Conservation (phyloP, 2,329 filamentous ascomycete genomes). For the Gnomoniopsis sp. region DNA sequence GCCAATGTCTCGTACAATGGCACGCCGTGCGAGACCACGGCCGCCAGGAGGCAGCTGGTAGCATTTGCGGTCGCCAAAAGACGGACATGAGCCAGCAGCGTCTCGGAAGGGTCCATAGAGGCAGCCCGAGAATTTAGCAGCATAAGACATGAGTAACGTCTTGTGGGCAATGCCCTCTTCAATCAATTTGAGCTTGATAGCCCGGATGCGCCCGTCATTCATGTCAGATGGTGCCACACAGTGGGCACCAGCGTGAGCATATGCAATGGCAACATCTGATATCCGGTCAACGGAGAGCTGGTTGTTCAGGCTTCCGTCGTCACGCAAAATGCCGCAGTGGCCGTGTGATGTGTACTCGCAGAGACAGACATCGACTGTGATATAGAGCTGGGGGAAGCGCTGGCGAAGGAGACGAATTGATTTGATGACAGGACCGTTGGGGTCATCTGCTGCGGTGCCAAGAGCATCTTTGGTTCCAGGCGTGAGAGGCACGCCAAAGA, state of each 20-base stretch:
- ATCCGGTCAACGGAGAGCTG: conserved; percentile 89
- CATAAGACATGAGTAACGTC: conserved; percentile 94
- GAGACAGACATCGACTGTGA: conserved; percentile 89
- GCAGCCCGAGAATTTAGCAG: conserved; percentile 95
- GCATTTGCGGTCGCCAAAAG: conserved; percentile 92
- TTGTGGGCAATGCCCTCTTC: conserved; percentile 90
- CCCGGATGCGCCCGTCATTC: conserved; percentile 96
- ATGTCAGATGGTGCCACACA: conserved; percentile 97
- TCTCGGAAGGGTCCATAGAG: conserved; percentile 97
- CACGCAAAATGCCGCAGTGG: conserved; percentile 91
- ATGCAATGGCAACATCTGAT: conserved; percentile 94
- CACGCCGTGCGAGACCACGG: conserved; percentile 84
- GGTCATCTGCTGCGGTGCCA: conserved; percentile 89
- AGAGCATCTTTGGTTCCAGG: conserved; percentile 83
- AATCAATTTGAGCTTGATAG: conserved; percentile 97
- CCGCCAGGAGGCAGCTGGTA: conserved; percentile 95
- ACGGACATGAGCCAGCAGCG: conserved; percentile 84
- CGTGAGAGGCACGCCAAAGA: conserved; percentile 88
- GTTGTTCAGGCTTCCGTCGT: conserved; percentile 92
- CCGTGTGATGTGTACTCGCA: conserved; percentile 99
- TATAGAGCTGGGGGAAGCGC: conserved; percentile 85
- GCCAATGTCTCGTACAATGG: conserved; percentile 82
- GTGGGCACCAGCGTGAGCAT: conserved; percentile 92
- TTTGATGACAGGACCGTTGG: conserved; percentile 85
- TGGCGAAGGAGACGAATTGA: conserved; percentile 80